Evolutionary conservation across 2,329 filamentous ascomycete species (phyloP), one percentile per base, ranked within the genome.

Genomic region (Colletotrichum ledebouriae): DNA sequence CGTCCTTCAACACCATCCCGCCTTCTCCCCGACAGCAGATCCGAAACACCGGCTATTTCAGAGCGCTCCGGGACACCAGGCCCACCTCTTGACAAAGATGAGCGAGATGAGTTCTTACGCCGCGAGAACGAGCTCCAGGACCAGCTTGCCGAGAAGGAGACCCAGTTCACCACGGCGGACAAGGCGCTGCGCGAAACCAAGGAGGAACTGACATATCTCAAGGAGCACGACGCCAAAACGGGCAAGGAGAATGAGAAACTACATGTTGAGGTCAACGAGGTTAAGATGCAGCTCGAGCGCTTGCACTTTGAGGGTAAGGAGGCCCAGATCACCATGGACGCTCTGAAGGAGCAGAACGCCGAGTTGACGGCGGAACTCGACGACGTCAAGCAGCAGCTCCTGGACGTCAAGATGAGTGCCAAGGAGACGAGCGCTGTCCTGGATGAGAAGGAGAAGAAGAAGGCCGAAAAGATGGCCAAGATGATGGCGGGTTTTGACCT

Each of bases 401-500:
- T 98, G 17, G 94, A 98, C 78, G 94, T 96, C 53, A 95, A 95
- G 83, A 98, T 98, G 92, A 96, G 90, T 73, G 94, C 95, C 65
- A 97, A 96, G 83, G 96, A 98, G 82, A 95, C 92, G 1, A 94
- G 89, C 50, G 94, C 94, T 9, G 91, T 94, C 15, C 83, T 97
- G 20, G 95, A 98, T 74, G 96, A 98, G 81, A 99, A 99, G 86
- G 97, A 98, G 82, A 95, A 94, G 85, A 94, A 94, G 83, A 99
- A 99, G 86, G 94, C 94, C 1, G 96, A 99, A 83, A 96, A 97
- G 82, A 99, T 99, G 96, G 96, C 96, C 49, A 93, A 98, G 86
- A 99, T 99, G 96, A 98, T 99, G 95, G 96, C 96, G 67, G 94
- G 95, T 3, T 98, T 99, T 75, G 95, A 99, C 76, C 88, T 99